phyloP scores from a whole-genome alignment of 2,329 filamentous ascomycete species.

The Talaromyces pinophilus region DNA sequence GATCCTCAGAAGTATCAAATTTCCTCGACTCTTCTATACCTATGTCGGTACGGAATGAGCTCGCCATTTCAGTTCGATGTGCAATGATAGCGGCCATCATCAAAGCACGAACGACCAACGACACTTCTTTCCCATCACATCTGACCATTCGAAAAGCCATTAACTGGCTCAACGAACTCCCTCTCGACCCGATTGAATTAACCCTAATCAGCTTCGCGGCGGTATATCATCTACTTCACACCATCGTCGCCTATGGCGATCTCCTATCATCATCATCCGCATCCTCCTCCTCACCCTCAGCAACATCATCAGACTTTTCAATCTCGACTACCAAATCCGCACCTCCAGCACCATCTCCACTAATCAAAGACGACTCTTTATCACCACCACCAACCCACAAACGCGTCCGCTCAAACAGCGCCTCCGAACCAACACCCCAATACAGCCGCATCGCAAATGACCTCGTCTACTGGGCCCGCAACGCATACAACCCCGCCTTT shows the following conservation, averaged over 20 bases:
- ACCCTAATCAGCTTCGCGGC: slow-evolving; percentile 46
- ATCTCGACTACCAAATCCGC: slow-evolving; percentile 18
- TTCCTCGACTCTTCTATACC: slow-evolving; percentile 59
- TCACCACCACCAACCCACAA: slow-evolving; percentile 26
- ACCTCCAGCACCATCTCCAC: slow-evolving; percentile 27
- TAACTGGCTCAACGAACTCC: slow-evolving; percentile 45
- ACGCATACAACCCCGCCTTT: slow-evolving; percentile 47
- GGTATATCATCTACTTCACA: slow-evolving; percentile 45
- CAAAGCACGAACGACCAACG: slow-evolving; percentile 39
- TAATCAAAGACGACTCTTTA: slow-evolving; percentile 24
- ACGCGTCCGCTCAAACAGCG: slow-evolving; percentile 27
- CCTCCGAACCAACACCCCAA: slow-evolving; percentile 32
- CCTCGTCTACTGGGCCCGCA: slow-evolving; percentile 47
- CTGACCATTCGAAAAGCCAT: slow-evolving; percentile 45
- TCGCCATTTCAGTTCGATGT: slow-evolving; percentile 59
- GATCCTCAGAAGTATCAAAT: slow-evolving; percentile 36
- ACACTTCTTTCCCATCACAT: slow-evolving; percentile 36
- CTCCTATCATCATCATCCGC: slow-evolving; percentile 32
- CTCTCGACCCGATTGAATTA: slow-evolving; percentile 46
- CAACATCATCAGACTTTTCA: slow-evolving; percentile 18
- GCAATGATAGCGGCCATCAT: slow-evolving; percentile 60
- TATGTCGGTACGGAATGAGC: slow-evolving; percentile 52
- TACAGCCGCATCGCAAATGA: slow-evolving; percentile 43
- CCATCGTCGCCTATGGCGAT: slow-evolving; percentile 44
- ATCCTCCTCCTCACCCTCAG: slow-evolving; percentile 30